Evolutionary conservation across 2,329 filamentous ascomycete genomes (phyloP).

Genomic region (Colletotrichum higginsianum): DNA sequence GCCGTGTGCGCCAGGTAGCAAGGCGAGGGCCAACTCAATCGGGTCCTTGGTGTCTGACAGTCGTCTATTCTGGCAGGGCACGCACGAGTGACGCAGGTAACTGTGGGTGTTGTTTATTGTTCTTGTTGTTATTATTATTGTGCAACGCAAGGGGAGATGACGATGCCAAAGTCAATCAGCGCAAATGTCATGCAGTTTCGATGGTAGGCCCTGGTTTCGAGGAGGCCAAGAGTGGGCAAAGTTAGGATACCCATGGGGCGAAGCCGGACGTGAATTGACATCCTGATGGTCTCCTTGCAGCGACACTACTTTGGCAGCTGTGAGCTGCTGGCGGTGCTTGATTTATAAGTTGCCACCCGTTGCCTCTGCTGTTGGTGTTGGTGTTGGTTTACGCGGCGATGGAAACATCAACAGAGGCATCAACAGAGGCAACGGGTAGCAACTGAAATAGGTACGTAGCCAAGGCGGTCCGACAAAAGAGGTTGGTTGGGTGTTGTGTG

Average conservation of each 20-base stretch:
- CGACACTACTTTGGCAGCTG: neutral
- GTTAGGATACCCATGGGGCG: slow-evolving; percentile 4
- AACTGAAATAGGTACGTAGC: too few species aligned
- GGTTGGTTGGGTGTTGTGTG: neutral
- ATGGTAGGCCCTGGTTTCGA: slow-evolving; percentile 18
- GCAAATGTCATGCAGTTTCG: slow-evolving; percentile 36
- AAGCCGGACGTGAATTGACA: neutral
- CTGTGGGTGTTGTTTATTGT: neutral
- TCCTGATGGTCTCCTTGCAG: slow-evolving; percentile 10
- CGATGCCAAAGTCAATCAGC: slow-evolving; percentile 28
- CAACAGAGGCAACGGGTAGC: neutral
- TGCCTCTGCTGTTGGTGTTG: neutral
- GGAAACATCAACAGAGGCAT: slow-evolving; percentile 6
- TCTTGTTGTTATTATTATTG: too few species aligned
- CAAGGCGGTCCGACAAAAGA: too few species aligned
- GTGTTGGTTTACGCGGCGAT: slow-evolving; percentile 1
- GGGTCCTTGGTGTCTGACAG: slow-evolving; percentile 13
- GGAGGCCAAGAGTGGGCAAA: neutral
- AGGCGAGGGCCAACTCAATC: slow-evolving; percentile 7
- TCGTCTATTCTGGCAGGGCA: slow-evolving; percentile 8
- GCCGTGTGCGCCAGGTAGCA: slow-evolving; percentile 7
- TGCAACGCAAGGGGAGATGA: slow-evolving; percentile 21
- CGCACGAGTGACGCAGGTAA: neutral
- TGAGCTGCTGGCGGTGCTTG: neutral
- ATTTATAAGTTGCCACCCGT: neutral